These are phyloP conservation scores for Ustilago crameri DNA, from an alignment of 1,284 basidiomycete genomes.

Conservation along the genomic window DNA sequence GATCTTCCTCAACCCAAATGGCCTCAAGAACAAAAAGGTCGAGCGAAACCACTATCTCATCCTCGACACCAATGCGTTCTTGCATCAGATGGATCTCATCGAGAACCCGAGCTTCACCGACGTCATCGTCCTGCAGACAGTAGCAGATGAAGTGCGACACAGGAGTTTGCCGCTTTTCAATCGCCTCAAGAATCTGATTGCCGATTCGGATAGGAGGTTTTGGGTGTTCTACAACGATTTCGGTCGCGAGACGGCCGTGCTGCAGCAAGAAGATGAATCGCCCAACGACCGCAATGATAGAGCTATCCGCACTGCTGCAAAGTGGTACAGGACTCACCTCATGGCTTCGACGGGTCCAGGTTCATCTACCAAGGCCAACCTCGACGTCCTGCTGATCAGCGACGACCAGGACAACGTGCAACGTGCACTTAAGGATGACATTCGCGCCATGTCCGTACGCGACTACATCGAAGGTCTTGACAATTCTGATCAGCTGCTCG, in stretches of 20 bases:
- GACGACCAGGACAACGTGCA: constrained; percentile 88
- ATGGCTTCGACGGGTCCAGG: constrained; percentile 36
- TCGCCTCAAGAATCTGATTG: constrained; percentile 63
- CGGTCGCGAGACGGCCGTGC: constrained; percentile 51
- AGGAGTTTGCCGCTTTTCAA: constrained; percentile 92
- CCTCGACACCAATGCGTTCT: constrained; percentile 94
- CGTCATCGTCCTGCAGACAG: constrained; percentile 87
- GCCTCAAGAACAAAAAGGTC: constrained; percentile 47
- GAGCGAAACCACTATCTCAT: constrained; percentile 78
- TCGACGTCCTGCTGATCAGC: constrained; percentile 69
- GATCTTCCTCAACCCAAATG: constrained; percentile 49
- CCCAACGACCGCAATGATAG: constrained; percentile 67
- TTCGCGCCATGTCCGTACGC: constrained; percentile 59
- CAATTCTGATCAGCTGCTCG: constrained; percentile 58
- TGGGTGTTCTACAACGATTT: constrained; percentile 65
- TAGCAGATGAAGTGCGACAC: constrained; percentile 94
- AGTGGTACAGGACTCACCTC: constrained; percentile 63
- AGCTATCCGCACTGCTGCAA: constrained; percentile 60
- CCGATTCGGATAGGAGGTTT: constrained; percentile 63
- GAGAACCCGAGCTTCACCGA: constrained; percentile 62
- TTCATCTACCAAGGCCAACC: constrained; percentile 39
- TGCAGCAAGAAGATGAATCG: constrained; percentile 54
- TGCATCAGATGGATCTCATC: constrained; percentile 75
- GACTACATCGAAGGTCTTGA: constrained; percentile 65
- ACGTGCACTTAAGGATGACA: constrained; percentile 69